phyloP scores from a whole-genome alignment of 257 asterid genomes.

The Parsonsia alboflavescens region DNA sequence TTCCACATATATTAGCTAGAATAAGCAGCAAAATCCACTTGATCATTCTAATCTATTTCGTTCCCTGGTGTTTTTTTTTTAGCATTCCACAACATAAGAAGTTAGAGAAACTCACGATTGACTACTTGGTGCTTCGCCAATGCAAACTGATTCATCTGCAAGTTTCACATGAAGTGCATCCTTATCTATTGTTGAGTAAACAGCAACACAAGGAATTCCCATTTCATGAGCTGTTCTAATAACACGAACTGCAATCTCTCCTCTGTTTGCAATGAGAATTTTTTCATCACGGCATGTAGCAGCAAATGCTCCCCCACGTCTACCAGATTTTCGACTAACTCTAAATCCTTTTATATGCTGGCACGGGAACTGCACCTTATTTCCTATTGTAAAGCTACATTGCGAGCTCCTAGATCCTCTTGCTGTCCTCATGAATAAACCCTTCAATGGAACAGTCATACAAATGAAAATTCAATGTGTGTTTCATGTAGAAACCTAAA shows the following conservation, averaged over 20 bases:
- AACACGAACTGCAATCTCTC: constrained; percentile 98
- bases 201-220: constrained; percentile 99
- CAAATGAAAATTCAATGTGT: constrained; percentile 7
- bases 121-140: constrained; percentile 98
- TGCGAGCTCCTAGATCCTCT: constrained; percentile 64
- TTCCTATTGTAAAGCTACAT: constrained; percentile 74
- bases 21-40: neutral
- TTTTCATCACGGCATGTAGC: constrained; percentile 63
- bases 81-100: constrained; percentile 6
- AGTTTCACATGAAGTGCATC: constrained; percentile 97
- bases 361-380: constrained; percentile 48
- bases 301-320: constrained; percentile 64
- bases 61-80: neutral
- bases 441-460: constrained; percentile 34
- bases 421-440: constrained; percentile 53
- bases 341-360: constrained; percentile 47
- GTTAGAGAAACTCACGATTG: constrained; percentile 70
- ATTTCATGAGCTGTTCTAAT: constrained; percentile 97
- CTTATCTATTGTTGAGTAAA: constrained; percentile 91
- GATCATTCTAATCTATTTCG: neutral
- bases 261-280: constrained; percentile 93
- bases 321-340: constrained; percentile 41
- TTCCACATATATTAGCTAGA: neutral
- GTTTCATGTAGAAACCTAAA: neutral
- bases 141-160: constrained; percentile 98